A percentile compares a stretch with the other conserved stretches of the same genome.
Evolutionary conservation across 495 filamentous ascomycete species (phyloP).

Genomic region (Cenococcum geophilum): DNA sequence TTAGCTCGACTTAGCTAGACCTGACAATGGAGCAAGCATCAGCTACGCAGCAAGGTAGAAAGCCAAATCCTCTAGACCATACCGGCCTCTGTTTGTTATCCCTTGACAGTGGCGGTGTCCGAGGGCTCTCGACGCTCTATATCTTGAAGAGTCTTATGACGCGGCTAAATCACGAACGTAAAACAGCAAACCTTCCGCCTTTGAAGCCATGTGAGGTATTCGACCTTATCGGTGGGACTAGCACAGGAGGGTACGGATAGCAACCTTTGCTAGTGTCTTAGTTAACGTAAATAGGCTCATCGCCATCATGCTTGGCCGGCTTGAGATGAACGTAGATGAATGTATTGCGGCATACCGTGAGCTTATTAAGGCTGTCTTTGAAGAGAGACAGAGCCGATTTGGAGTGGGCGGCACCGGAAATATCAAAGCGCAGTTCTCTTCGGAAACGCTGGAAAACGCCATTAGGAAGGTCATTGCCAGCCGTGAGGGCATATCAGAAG

Average conservation of each 20-base stretch:
- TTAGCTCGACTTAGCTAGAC: too few species aligned
- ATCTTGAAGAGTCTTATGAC: constrained; percentile 23
- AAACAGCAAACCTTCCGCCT: constrained; percentile 1
- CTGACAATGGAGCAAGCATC: too few species aligned
- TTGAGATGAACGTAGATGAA: neutral
- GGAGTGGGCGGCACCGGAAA: neutral
- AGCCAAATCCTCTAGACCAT: neutral
- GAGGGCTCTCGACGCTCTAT: constrained; percentile 22
- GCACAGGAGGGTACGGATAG: neutral
- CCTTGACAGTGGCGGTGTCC: constrained; percentile 28
- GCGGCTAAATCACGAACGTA: constrained; percentile 16
- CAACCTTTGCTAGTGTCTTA: neutral
- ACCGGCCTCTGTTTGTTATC: constrained; percentile 17
- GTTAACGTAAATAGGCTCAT: neutral
- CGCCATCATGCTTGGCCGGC: neutral
- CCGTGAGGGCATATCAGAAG: too few species aligned
- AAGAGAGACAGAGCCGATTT: neutral
- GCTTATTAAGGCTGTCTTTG: neutral
- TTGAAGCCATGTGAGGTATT: neutral
- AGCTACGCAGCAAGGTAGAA: neutral
- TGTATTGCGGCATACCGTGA: neutral
- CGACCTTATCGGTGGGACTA: neutral
- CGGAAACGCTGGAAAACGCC: too few species aligned
- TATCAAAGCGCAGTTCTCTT: neutral
- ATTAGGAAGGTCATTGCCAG: too few species aligned